Evolutionary conservation across 202 grass and related monocot species (phyloP), one percentile per base, ranked within the genome.

Genomic region (Musa balbisiana): DNA sequence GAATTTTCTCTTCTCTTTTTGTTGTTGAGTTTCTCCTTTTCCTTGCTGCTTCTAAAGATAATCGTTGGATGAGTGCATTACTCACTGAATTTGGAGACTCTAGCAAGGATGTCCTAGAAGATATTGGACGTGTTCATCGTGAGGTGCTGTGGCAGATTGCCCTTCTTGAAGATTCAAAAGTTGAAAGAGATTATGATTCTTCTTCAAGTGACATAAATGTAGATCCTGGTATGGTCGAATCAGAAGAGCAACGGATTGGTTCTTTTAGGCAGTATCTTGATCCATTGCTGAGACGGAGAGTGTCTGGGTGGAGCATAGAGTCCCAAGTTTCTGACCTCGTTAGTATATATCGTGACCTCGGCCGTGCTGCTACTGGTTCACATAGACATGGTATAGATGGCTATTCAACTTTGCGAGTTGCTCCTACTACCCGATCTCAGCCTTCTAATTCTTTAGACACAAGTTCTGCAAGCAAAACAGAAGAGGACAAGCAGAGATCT

Each of bases 1-100:
- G 82, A 74, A 75, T 68, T 4, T 84, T 93, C 67, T 87, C 89
- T 63, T 92, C 91, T 68, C 84, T 99, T 13, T 99, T 95, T 87
- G 85, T 92, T 84, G 89, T 99, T 85, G 96, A 99, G 74, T 99
- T 99, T 79, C 73, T 99, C 68, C 96, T 99, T 52, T 99, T 99
- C 62, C 85, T 99, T 23, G 91, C 91, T 75, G 91, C 91, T 3
- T 88, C 89, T 19, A 99, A 95, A 91, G 96, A 99, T 78, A 99
- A 87, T 71, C 89, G 91, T 50, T 99, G 96, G 96, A 99, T 99
- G 67, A 95, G 77, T 83, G 87, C 96, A 68, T 83, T 99, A 81
- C 80, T 99, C 66, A 83, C 80, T 62, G 96, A 95, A 84, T 99
- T 95, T 92, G 82, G 89, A 82, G 96, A 99, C 82, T 69, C 84